These are phyloP conservation scores for Basipetospora sp. DNA, from an alignment of 2,329 filamentous ascomycete genomes.

Conservation along the genomic window DNA sequence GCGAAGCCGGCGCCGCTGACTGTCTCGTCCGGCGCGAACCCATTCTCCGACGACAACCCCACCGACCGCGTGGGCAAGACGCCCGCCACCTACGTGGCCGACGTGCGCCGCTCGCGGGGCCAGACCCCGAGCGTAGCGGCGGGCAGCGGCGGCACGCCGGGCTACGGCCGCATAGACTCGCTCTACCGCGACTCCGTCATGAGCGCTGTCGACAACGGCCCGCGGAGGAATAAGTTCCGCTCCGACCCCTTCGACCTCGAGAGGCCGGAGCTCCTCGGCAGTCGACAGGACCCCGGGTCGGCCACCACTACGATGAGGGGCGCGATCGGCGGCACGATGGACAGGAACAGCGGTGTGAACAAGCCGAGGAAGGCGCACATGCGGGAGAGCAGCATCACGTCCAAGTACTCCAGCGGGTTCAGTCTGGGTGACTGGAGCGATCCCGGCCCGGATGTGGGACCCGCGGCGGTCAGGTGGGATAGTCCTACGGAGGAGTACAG, in stretches of 20 bases:
- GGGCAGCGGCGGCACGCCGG: constrained; percentile 13
- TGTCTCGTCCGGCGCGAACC: constrained; percentile 18
- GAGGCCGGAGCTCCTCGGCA: constrained; percentile 27
- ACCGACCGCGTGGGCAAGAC: constrained; percentile 18
- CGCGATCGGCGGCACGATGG: constrained; percentile 10
- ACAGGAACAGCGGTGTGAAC: constrained; percentile 6
- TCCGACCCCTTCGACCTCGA: constrained; percentile 55
- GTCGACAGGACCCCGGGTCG: constrained; percentile 18
- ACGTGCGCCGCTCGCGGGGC: constrained; percentile 34
- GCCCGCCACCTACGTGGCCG: constrained; percentile 29
- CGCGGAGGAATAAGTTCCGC: constrained; percentile 40
- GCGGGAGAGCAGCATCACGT: constrained; percentile 22
- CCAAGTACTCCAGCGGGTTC: constrained; percentile 33
- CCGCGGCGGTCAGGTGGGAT: constrained; percentile 18
- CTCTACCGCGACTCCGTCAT: constrained; percentile 26
- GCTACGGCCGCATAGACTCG: constrained; percentile 20
- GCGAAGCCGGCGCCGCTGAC: constrained; percentile 24
- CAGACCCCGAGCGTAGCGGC: constrained; percentile 19
- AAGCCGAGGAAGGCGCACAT: constrained; percentile 16
- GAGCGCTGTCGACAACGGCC: constrained; percentile 29
- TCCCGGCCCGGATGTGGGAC: constrained; percentile 39
- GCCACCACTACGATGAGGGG: constrained; percentile 16
- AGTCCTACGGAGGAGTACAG: constrained; percentile 11
- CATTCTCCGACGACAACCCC: constrained; percentile 36
- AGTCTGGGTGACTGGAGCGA: constrained; percentile 33